Conservation (phyloP, 2,329 filamentous ascomycete species). For the Xylariales sp. region DNA sequence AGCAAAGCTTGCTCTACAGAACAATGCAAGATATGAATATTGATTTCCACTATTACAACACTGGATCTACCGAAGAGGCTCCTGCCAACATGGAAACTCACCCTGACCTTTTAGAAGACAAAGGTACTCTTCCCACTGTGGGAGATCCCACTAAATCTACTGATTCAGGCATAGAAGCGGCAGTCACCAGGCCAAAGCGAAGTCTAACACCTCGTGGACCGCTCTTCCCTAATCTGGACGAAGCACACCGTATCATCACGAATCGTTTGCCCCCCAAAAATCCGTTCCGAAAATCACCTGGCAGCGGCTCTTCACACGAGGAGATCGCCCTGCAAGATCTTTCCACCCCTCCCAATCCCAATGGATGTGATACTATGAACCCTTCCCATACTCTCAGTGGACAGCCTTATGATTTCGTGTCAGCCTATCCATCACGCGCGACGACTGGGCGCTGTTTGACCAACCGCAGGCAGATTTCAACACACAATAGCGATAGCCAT, state of each 20-base stretch:
- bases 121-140: too few species aligned
- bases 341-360: constrained; percentile 1
- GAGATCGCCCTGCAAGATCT: constrained; percentile 6
- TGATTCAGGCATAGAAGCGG: too few species aligned
- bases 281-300: constrained; percentile 6
- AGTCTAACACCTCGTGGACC: constrained; percentile 24
- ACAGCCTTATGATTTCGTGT: constrained; percentile 2
- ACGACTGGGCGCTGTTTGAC: constrained; percentile 9
- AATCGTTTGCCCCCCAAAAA: constrained; percentile 14
- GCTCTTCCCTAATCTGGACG: constrained; percentile 30
- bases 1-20: too few species aligned
- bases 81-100: too few species aligned
- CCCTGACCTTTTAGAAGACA: too few species aligned
- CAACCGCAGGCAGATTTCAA: constrained; percentile 4
- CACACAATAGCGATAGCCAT: too few species aligned
- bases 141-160: too few species aligned
- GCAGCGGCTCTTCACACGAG: constrained; percentile 5
- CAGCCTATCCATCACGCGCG: constrained; percentile 2
- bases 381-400: neutral
- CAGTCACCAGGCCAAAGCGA: constrained; percentile 7
- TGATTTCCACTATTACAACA: too few species aligned
- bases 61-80: too few species aligned
- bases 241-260: constrained; percentile 35
- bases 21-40: too few species aligned
- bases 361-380: neutral